Percentiles rank a stretch among this genome's conserved stretches.
These are phyloP conservation scores for Ceratorhiza oryzae-sativae DNA, from an alignment of 1,284 basidiomycete species.

Conservation along the genomic window DNA sequence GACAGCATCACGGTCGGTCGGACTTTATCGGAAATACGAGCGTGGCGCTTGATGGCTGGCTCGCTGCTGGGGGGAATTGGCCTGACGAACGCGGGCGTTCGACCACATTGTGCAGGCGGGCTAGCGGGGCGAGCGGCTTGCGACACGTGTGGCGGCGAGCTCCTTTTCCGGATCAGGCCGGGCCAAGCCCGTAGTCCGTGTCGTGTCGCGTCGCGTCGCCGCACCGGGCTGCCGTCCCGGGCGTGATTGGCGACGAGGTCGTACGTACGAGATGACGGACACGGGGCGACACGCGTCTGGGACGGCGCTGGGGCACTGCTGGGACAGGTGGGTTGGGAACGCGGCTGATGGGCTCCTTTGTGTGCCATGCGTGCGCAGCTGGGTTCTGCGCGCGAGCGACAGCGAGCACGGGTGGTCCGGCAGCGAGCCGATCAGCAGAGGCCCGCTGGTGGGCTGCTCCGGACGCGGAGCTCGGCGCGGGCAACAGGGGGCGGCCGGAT, in stretches of 20 bases:
- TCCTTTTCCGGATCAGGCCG: constrained; percentile 26
- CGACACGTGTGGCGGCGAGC: constrained; percentile 6
- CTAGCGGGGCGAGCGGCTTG: neutral
- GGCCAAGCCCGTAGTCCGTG: neutral
- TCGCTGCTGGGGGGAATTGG: constrained; percentile 10
- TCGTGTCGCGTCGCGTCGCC: too few relatives aligned
- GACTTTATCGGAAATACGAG: constrained; percentile 15
- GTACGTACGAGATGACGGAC: neutral
- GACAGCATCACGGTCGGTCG: constrained; percentile 21
- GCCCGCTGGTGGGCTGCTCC: constrained; percentile 1
- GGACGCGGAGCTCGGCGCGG: constrained; percentile 17
- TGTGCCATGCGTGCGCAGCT: constrained; percentile 1
- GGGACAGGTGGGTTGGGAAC: neutral
- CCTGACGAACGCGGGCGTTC: constrained; percentile 22
- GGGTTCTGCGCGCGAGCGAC: neutral
- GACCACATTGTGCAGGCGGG: neutral
- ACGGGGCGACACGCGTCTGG: neutral
- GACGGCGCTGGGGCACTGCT: too few relatives aligned
- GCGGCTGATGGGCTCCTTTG: constrained; percentile 1
- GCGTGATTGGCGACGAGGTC: too few relatives aligned
- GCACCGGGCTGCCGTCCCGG: too few relatives aligned
- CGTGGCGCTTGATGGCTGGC: neutral
- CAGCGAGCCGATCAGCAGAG: constrained; percentile 2
- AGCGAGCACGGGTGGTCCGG: constrained; percentile 2
- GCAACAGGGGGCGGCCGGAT: neutral